Evolutionary conservation across 1,284 basidiomycete genomes (phyloP), one percentile per base, ranked within the genome.

Genomic region (Omphalotus olearius): DNA sequence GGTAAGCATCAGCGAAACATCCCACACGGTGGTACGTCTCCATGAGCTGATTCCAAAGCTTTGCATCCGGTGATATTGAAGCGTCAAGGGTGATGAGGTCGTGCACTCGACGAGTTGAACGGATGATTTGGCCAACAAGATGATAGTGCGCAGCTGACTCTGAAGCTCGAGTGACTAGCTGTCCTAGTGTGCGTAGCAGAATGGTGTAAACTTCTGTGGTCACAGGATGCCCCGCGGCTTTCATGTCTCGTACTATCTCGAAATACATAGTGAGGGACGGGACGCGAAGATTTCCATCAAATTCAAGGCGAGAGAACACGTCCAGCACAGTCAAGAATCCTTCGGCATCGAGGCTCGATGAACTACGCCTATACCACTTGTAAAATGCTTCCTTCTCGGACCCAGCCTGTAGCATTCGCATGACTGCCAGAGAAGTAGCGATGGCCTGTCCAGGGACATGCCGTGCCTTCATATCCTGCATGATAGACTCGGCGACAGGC

Each of bases 41-140:
- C 89, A 98, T 93, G 53, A 98, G 73, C 58, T 91, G 82, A 62
- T 94, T 96, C 75, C 89, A 85, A n/a, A 94, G 74, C 1, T 74
- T 69, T 10, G 83, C 74, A 61, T 94, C 88, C 2, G 91, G 89
- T 17, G 81, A 77, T 55, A 96, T 71, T 16, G 77, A 75, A 7
- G 84, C 75, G 62, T 97, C 93, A 39, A 93, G 73, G 43, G 84
- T 85, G 59, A 97, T 75, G 49, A 87, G 73, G 55, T 89, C 82
- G 64, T 97, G 93, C 16, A 88, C 75, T 23, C 85, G 79, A n/a
- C 81, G 78, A 39, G 91, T 78, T 25, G 73, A 69, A 4, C 60
- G 64, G 9, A 78, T 64, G 18, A 87, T 67, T 35, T 69, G 59
- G 41, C 65, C 61, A 36, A 62, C 63, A 11, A 68, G 57, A 2